Evolutionary conservation across 2,329 filamentous ascomycete species (phyloP).

Genomic region (Microcyclosporella mali): DNA sequence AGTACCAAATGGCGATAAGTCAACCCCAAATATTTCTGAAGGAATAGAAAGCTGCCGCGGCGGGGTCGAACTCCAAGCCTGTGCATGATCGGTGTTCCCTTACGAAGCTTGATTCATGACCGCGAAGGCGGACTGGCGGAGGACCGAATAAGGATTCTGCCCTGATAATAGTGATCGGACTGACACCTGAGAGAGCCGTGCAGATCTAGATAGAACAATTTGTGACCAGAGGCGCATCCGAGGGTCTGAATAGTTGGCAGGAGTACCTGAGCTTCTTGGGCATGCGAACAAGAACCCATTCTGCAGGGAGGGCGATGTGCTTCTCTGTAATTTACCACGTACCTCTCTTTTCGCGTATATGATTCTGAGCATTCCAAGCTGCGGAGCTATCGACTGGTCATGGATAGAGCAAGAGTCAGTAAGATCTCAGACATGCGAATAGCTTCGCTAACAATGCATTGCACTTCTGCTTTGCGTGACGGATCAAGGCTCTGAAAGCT

Average conservation of each 20-base stretch:
- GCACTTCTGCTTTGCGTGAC: slow-evolving; percentile 5
- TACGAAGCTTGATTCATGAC: no score
- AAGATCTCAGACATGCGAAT: no score
- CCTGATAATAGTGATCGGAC: slow-evolving; percentile 1
- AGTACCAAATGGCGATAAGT: no score
- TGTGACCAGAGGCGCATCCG: slow-evolving; percentile 3
- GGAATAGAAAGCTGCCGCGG: no score
- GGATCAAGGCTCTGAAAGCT: slow-evolving; percentile 6
- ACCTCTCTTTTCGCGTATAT: slow-evolving; percentile 1
- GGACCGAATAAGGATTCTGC: not conserved
- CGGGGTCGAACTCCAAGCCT: no score
- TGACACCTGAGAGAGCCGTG: slow-evolving; percentile 1
- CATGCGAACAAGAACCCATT: not conserved
- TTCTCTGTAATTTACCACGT: slow-evolving; percentile 1
- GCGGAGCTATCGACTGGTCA: no score
- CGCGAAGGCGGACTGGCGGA: not conserved
- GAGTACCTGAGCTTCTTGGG: not conserved
- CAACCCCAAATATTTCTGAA: no score
- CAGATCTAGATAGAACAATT: slow-evolving; percentile 3
- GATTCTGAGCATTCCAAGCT: slow-evolving; percentile 2
- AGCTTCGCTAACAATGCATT: not conserved
- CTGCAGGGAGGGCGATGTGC: not conserved
- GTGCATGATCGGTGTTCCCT: no score
- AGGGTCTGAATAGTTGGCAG: not conserved
- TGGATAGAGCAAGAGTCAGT: no score